Base-by-base conservation (phyloP, 768 basidiomycete species). In the Candolleomyces eurysporus region DNA sequence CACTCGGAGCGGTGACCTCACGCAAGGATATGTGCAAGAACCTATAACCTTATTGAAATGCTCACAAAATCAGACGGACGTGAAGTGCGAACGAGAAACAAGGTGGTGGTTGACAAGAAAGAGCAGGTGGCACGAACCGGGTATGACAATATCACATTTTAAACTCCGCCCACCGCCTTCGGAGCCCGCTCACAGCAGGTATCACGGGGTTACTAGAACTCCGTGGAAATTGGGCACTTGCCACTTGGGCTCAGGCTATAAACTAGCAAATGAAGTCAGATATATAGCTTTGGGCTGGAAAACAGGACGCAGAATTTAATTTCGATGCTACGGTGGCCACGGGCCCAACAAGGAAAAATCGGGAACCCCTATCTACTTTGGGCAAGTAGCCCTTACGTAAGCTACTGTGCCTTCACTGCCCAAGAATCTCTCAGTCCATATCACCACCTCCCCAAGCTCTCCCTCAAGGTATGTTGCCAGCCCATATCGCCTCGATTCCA, bases 381-480 rank as follows among this genome's bases (percentile, higher is more conserved):
- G 49, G n/a, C 49, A 51, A 14, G 3, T 51, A 14, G 11, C 1
- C 46, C 9, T 51, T 51, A 51, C 49, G 49, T 51, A 51, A 51
- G 49, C 30, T 5, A 30, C 21, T 22, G 17, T 22, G 49, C 49
- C 49, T 51, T 51, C 49, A 49, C 49, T 22, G 49, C 22, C 30
- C 13, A 30, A 22, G 49, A 57, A 57, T 14, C 62, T 51, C 36
- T 54, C 54, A 46, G n/a, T 31, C 40, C 21, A 6, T 49, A 46
- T n/a, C 31, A 26, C 48, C 53, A 36, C 55, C 48, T 48, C 61
- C 51, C 48, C 55, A 57, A 61, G 17, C 30, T 39, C 60, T 48
- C 40, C 61, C 55, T 57, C 72, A 81, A 79, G 78, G 79, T 81
- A 68, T 62, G 79, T 76, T 64, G 58, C 55, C 61, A 45, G 64